Percentiles rank a stretch among this genome's conserved stretches.
Evolutionary conservation across 2,329 filamentous ascomycete species (phyloP).

Genomic region (Harringtonia lauricola): DNA sequence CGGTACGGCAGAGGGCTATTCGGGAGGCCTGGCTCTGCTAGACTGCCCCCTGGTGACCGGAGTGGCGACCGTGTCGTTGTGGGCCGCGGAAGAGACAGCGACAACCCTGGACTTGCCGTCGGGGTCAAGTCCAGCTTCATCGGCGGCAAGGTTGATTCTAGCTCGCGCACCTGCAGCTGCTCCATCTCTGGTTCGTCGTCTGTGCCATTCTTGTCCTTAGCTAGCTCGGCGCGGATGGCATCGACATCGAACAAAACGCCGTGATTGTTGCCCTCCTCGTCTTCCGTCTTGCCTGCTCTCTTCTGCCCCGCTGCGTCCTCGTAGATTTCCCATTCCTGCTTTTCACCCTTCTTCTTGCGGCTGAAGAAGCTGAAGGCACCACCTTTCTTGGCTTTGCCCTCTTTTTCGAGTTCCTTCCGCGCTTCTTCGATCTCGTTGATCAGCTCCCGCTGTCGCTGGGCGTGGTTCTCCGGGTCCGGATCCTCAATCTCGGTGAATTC

Average conservation of each 20-base stretch:
- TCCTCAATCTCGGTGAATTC: constrained; percentile 97
- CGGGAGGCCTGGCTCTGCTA: background rate
- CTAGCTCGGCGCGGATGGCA: constrained; percentile 79
- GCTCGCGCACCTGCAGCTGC: constrained; percentile 58
- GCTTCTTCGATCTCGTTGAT: constrained; percentile 97
- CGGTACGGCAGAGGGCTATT: constrained; percentile 6
- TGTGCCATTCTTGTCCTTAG: constrained; percentile 45
- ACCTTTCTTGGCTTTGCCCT: constrained; percentile 51
- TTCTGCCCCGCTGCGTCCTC: constrained; percentile 41
- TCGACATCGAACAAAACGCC: constrained; percentile 89
- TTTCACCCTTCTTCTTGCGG: constrained; percentile 67
- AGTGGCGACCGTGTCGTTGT: constrained; percentile 16
- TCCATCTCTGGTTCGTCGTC: constrained; percentile 20
- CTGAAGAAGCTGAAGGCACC: constrained; percentile 66
- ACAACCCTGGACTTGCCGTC: constrained; percentile 13
- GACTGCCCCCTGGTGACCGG: constrained; percentile 18
- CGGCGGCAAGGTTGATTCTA: constrained; percentile 78
- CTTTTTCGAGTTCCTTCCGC: constrained; percentile 71
- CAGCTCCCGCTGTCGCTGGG: constrained; percentile 76
- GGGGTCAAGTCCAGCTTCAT: constrained; percentile 61
- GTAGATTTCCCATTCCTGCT: constrained; percentile 91
- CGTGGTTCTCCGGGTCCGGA: constrained; percentile 88
- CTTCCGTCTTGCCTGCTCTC: constrained; percentile 26
- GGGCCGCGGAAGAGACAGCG: constrained; percentile 16
- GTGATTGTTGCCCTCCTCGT: constrained; percentile 39